phyloP scores from a whole-genome alignment of 2,329 filamentous ascomycete genomes.

The Epichloe scottii region DNA sequence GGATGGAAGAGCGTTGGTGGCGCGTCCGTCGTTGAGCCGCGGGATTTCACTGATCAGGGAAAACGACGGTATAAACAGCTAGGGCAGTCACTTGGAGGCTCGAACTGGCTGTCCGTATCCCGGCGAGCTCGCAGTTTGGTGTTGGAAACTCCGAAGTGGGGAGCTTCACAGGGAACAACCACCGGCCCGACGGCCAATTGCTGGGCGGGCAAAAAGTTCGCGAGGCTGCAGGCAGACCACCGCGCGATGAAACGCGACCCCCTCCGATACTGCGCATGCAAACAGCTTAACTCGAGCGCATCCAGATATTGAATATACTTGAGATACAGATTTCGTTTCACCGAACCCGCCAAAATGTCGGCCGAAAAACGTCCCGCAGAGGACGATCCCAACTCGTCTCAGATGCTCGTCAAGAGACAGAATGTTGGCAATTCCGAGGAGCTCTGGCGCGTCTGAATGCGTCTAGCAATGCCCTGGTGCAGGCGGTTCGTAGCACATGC shows the following conservation, averaged over 20 bases:
- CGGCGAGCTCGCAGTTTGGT: background rate
- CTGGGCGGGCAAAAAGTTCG: too few species aligned
- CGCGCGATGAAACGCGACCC: background rate
- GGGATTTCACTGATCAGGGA: background rate
- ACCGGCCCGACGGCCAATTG: conserved; percentile 23
- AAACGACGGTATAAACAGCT: too few species aligned
- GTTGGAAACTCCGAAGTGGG: background rate
- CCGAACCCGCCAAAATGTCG: conserved; percentile 49
- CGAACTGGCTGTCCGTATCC: background rate
- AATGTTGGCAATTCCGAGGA: conserved; percentile 44
- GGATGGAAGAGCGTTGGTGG: background rate
- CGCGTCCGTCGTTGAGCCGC: background rate
- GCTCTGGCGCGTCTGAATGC: conserved; percentile 40
- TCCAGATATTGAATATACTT: background rate
- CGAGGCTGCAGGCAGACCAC: too few species aligned
- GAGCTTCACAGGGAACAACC: conserved; percentile 16
- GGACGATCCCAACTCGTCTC: conserved; percentile 64
- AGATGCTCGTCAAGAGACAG: conserved; percentile 81
- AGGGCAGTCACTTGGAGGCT: background rate
- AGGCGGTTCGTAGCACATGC: conserved; percentile 29
- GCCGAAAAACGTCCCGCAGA: conserved; percentile 87
- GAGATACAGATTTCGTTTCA: background rate
- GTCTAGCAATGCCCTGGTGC: conserved; percentile 34
- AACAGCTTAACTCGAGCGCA: background rate
- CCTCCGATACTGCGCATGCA: background rate